Evolutionary conservation across 331 rosid genomes (phyloP).

Genomic region (Malus hybrid): DNA sequence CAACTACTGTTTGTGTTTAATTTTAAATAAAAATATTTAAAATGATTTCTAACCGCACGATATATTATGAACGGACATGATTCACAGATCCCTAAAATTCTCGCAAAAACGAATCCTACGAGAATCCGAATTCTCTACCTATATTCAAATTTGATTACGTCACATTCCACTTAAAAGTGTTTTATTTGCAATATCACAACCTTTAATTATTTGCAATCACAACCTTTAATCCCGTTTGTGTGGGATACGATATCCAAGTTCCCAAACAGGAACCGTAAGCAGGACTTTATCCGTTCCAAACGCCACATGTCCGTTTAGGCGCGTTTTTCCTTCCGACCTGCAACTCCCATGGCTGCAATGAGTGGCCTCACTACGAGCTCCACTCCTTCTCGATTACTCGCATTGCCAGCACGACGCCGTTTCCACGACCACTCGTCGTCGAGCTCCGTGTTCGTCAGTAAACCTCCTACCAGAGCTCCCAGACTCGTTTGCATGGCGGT

Average conservation of each 20-base stretch:
- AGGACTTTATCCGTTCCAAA: slow-evolving; percentile 5
- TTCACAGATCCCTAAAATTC: too few species aligned
- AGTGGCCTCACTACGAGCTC: slow-evolving; percentile 37
- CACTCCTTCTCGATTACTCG: slow-evolving; percentile 32
- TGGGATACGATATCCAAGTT: neutral
- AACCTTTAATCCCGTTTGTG: neutral
- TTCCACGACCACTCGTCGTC: slow-evolving; percentile 18
- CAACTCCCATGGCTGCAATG: slow-evolving; percentile 25
- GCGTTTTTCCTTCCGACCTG: neutral
- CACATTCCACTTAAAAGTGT: neutral
- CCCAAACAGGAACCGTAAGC: slow-evolving; percentile 7
- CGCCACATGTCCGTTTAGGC: neutral
- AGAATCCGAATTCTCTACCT: too few species aligned
- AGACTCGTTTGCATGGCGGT: slow-evolving; percentile 91
- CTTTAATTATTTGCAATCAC: neutral
- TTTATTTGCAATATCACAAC: too few species aligned
- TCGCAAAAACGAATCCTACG: too few species aligned
- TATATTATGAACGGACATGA: too few species aligned
- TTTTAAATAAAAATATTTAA: too few species aligned
- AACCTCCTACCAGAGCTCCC: slow-evolving; percentile 25
- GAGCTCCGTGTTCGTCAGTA: slow-evolving; percentile 16
- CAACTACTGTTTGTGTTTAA: too few species aligned
- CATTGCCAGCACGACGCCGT: slow-evolving; percentile 23
- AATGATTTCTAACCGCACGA: too few species aligned
- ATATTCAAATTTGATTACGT: too few species aligned